These are phyloP conservation scores for Melanogaster broomeanus DNA, from an alignment of 768 basidiomycete genomes.

Conservation along the genomic window DNA sequence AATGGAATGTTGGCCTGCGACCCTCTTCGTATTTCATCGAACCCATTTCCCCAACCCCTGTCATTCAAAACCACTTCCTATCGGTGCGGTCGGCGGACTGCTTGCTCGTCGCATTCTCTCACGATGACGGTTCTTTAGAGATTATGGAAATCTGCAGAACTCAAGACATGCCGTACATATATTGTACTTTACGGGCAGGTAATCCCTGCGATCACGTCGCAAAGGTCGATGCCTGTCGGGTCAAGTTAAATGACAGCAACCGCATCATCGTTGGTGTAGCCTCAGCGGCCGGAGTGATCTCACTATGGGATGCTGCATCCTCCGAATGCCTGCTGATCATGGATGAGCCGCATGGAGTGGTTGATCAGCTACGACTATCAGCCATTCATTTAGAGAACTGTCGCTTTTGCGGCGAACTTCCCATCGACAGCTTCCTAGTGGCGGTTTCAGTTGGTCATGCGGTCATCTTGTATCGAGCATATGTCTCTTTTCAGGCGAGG, in stretches of 20 bases:
- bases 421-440: conserved; percentile 63
- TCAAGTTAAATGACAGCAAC: conserved; percentile 50
- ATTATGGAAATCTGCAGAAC: conserved; percentile 52
- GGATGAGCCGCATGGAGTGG: conserved; percentile 56
- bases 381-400: conserved; percentile 59
- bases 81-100: conserved; percentile 48
- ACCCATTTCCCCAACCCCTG: conserved; percentile 43
- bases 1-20: conserved; percentile 43
- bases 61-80: conserved; percentile 51
- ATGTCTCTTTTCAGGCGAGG: conserved; percentile 54
- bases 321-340: conserved; percentile 63
- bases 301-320: conserved; percentile 74
- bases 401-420: conserved; percentile 67
- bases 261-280: conserved; percentile 61
- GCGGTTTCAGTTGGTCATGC: conserved; percentile 66
- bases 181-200: conserved; percentile 59
- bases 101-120: conserved; percentile 56
- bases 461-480: conserved; percentile 67
- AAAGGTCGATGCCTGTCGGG: conserved; percentile 52
- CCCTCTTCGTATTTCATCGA: conserved; percentile 36
- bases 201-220: conserved; percentile 55
- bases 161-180: conserved; percentile 42
- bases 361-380: conserved; percentile 63
- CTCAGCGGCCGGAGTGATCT: conserved; percentile 67
- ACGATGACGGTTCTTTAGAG: conserved; percentile 70